Percentiles rank a stretch among this genome's conserved stretches.
Conservation (phyloP, 2,329 filamentous ascomycete species). For the Diaporthe humulicola region DNA sequence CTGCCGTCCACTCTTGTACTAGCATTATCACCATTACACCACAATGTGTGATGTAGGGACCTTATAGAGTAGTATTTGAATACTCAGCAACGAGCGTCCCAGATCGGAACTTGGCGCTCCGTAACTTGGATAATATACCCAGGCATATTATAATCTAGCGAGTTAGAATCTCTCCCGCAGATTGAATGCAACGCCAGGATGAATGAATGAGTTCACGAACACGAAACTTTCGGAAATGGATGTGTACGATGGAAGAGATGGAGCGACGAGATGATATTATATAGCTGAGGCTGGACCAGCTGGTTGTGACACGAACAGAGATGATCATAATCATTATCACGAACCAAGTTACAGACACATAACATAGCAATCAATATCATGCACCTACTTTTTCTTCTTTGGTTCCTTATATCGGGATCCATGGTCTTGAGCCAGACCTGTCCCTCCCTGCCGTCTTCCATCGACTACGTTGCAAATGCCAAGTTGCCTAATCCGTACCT, state of each 20-base stretch:
- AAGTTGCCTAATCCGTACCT: conserved; percentile 53
- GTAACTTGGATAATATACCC: neutral
- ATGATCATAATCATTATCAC: neutral
- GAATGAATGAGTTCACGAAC: neutral
- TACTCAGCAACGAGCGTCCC: neutral
- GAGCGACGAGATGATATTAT: neutral
- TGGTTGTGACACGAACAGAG: neutral
- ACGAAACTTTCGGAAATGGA: neutral
- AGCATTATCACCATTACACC: neutral
- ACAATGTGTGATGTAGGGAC: neutral
- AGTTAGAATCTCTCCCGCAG: neutral
- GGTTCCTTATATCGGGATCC: neutral
- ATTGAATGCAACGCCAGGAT: neutral
- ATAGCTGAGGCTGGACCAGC: neutral
- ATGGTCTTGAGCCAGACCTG: neutral
- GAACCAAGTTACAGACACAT: neutral
- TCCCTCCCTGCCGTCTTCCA: neutral
- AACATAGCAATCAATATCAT: neutral
- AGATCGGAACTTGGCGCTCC: neutral
- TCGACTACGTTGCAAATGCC: neutral
- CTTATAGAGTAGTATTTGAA: neutral
- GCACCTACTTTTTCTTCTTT: neutral
- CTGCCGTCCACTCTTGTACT: neutral
- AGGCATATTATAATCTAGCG: neutral
- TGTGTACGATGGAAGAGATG: too few relatives aligned